phyloP scores from a whole-genome alignment of 148 eudicot genomes.

The Rhododendron henanense region DNA sequence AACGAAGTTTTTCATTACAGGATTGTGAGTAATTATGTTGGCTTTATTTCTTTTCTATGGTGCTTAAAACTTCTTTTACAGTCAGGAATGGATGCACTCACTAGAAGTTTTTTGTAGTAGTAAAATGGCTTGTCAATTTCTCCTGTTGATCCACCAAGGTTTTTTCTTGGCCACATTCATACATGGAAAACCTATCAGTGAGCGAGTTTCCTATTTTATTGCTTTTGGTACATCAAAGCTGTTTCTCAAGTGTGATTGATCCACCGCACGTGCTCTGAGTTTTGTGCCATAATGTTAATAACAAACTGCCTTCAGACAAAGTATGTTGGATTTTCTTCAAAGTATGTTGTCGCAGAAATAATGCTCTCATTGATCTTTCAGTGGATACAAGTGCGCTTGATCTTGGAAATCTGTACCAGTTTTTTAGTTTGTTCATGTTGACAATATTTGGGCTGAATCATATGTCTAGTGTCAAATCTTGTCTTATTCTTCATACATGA shows the following conservation, averaged over 20 bases:
- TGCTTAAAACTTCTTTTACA: neutral
- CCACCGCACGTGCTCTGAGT: neutral
- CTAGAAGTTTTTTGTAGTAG: neutral
- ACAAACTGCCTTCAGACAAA: no score
- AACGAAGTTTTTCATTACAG: slow-evolving; percentile 67
- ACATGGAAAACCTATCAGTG: no score
- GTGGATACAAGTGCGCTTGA: neutral
- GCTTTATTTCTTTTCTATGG: neutral
- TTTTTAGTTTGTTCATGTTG: neutral
- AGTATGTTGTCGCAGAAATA: neutral
- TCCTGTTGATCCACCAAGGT: slow-evolving; percentile 1
- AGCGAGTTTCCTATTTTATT: neutral
- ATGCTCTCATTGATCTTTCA: neutral
- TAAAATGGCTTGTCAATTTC: neutral
- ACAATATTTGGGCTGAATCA: neutral
- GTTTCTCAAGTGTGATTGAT: neutral
- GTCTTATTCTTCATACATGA: neutral
- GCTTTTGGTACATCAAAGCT: neutral
- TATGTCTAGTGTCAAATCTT: neutral
- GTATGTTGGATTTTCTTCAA: neutral
- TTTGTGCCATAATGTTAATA: neutral
- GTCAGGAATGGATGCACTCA: neutral
- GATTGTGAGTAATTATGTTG: slow-evolving; percentile 44
- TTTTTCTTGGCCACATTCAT: neutral
- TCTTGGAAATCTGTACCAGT: neutral